Conservation (phyloP, 2,329 filamentous ascomycete genomes). For the Leptographium galeiforme region DNA sequence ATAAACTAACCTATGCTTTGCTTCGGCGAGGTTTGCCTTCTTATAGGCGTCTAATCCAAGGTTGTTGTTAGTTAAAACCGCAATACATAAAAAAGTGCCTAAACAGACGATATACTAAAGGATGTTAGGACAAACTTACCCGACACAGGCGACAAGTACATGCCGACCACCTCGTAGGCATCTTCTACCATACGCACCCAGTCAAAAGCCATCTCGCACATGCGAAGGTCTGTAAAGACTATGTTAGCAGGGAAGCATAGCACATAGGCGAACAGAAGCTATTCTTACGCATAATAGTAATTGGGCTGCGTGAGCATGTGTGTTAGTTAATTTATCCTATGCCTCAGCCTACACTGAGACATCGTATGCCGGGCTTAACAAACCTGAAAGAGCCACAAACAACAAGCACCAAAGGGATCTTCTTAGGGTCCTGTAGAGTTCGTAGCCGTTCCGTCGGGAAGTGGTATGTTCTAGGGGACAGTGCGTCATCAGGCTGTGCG, state of each 20-base stretch:
- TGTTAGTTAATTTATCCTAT: background rate
- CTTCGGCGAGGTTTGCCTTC: constrained; percentile 57
- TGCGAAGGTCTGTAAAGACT: constrained; percentile 18
- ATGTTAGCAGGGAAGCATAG: constrained; percentile 9
- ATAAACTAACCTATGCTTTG: constrained; percentile 8
- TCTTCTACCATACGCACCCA: constrained; percentile 23
- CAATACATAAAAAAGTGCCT: background rate
- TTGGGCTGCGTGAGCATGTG: constrained; percentile 9
- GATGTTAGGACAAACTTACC: constrained; percentile 6
- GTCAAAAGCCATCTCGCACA: constrained; percentile 24
- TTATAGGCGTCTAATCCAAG: constrained; percentile 42
- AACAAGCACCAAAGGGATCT: constrained; percentile 21
- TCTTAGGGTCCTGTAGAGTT: constrained; percentile 8
- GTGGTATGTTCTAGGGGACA: constrained; percentile 3
- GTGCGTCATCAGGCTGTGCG: background rate
- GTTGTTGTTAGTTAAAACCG: background rate
- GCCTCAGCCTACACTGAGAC: background rate
- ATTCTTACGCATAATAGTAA: constrained; percentile 14
- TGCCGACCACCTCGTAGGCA: constrained; percentile 69
- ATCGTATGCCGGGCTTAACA: background rate
- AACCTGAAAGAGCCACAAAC: constrained; percentile 23
- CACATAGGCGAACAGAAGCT: background rate
- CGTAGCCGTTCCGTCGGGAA: constrained; percentile 11
- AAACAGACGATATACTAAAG: background rate
- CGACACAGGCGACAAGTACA: constrained; percentile 60